A percentile compares a stretch with the other conserved stretches of the same genome.
These are phyloP conservation scores for Colletotrichum salicis DNA, from an alignment of 2,329 filamentous ascomycete genomes.

Conservation along the genomic window DNA sequence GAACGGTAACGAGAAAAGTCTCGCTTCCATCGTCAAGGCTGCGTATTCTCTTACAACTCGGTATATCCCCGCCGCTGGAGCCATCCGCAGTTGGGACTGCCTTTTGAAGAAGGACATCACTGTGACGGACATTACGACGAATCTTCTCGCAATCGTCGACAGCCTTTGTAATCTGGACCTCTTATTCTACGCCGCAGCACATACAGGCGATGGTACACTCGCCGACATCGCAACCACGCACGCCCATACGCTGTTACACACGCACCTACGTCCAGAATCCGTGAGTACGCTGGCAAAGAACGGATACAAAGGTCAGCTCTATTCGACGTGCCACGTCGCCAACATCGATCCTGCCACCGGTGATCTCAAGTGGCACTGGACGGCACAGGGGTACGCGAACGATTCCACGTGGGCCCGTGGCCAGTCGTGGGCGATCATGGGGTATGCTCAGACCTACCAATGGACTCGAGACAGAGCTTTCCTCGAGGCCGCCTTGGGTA, in stretches of 20 bases:
- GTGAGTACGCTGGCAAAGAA: conserved; percentile 1
- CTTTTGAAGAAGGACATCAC: conserved; percentile 41
- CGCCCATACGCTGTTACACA: conserved; percentile 51
- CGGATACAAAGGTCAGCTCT: conserved; percentile 40
- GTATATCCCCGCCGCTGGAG: conserved; percentile 54
- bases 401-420: conserved; percentile 62
- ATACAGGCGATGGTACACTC: conserved; percentile 43
- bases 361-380: conserved; percentile 54
- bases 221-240: conserved; percentile 47
- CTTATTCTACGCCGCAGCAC: conserved; percentile 48
- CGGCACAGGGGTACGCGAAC: conserved; percentile 59
- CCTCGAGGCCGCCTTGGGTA: conserved; percentile 54
- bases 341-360: conserved; percentile 59
- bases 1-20: conserved; percentile 55
- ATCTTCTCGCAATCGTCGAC: conserved; percentile 56
- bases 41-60: conserved; percentile 55
- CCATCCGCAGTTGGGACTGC: conserved; percentile 61
- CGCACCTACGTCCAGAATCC: conserved; percentile 54
- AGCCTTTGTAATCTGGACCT: conserved; percentile 53
- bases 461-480: conserved; percentile 59
- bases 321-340: conserved; percentile 55
- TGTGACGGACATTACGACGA: conserved; percentile 43
- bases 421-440: conserved; percentile 64
- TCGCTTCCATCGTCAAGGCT: conserved; percentile 54
- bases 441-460: conserved; percentile 59